phyloP scores from a whole-genome alignment of 2,329 filamentous ascomycete species.

The Cadophora malorum region DNA sequence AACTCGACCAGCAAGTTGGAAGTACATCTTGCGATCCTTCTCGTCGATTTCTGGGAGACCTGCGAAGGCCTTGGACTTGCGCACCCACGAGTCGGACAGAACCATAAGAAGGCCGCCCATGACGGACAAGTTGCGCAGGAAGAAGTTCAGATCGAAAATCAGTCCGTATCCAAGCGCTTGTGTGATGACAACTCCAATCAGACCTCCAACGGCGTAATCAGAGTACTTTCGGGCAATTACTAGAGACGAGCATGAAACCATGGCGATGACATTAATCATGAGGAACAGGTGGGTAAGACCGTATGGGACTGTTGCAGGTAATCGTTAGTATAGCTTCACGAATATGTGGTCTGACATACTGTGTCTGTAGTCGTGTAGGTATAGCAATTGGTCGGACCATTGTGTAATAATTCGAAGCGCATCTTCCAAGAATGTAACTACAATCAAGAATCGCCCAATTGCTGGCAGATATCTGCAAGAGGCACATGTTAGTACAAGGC shows the following conservation, averaged over 20 bases:
- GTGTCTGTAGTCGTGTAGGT: constrained; percentile 89
- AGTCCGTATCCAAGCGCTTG: constrained; percentile 97
- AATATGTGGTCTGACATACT: constrained; percentile 62
- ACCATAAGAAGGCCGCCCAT: constrained; percentile 98
- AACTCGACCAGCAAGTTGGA: constrained; percentile 95
- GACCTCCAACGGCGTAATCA: constrained; percentile 88
- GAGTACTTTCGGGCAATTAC: constrained; percentile 94
- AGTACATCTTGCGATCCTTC: constrained; percentile 99
- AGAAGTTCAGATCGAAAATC: constrained; percentile 99
- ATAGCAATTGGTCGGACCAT: constrained; percentile 93
- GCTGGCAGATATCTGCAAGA: constrained; percentile 81
- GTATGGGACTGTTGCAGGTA: constrained; percentile 69
- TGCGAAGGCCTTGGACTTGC: constrained; percentile 96
- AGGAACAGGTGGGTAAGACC: constrained; percentile 94
- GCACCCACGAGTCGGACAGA: constrained; percentile 95
- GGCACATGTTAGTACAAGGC: constrained; percentile 32
- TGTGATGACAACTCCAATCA: constrained; percentile 88
- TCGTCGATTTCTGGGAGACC: constrained; percentile 94
- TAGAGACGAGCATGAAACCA: constrained; percentile 80
- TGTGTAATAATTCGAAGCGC: constrained; percentile 95
- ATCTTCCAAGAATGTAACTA: constrained; percentile 98
- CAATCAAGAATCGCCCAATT: constrained; percentile 96
- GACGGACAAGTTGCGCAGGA: constrained; percentile 97
- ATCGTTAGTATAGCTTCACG: constrained; percentile 29
- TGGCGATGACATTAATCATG: constrained; percentile 85